phyloP scores from a whole-genome alignment of 1,284 basidiomycete species.

The Hymenochaete sp. region DNA sequence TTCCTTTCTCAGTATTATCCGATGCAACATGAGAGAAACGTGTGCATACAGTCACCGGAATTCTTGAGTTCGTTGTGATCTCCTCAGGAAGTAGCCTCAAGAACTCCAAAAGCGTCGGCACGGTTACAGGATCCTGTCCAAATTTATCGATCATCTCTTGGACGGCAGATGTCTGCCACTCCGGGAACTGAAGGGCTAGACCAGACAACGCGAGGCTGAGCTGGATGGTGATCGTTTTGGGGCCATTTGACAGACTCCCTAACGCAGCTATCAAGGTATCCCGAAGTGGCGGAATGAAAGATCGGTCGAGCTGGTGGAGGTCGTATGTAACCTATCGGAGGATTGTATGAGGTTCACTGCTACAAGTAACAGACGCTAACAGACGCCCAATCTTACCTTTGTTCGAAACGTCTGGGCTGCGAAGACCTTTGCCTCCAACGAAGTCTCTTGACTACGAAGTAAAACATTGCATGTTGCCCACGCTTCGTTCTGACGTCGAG shows the following conservation, averaged over 20 bases:
- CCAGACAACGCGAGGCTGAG: slow-evolving; percentile 86
- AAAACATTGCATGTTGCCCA: slow-evolving; percentile 94
- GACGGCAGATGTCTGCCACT: slow-evolving; percentile 74
- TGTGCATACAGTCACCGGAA: slow-evolving; percentile 74
- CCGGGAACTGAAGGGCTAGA: slow-evolving; percentile 85
- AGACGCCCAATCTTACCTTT: slow-evolving; percentile 55
- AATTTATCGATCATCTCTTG: slow-evolving; percentile 80
- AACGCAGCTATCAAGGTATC: slow-evolving; percentile 83
- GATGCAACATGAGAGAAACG: background rate
- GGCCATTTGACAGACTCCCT: slow-evolving; percentile 60
- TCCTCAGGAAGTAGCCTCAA: slow-evolving; percentile 91
- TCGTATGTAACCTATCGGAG: slow-evolving; percentile 83
- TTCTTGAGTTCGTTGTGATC: slow-evolving; percentile 74
- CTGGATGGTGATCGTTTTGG: slow-evolving; percentile 83
- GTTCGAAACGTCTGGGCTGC: slow-evolving; percentile 94
- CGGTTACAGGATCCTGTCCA: slow-evolving; percentile 77
- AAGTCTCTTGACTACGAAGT: slow-evolving; percentile 73
- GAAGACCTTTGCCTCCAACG: slow-evolving; percentile 81
- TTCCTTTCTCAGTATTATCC: no score
- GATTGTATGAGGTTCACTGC: slow-evolving; percentile 16
- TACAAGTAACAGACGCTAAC: background rate
- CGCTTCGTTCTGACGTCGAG: slow-evolving; percentile 69
- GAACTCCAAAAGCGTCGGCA: slow-evolving; percentile 83
- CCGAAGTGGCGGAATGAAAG: slow-evolving; percentile 69
- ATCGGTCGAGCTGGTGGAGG: slow-evolving; percentile 76